These are phyloP conservation scores for Scheffersomyces titani DNA, from an alignment of 1,139 yeast species.

Conservation along the genomic window DNA sequence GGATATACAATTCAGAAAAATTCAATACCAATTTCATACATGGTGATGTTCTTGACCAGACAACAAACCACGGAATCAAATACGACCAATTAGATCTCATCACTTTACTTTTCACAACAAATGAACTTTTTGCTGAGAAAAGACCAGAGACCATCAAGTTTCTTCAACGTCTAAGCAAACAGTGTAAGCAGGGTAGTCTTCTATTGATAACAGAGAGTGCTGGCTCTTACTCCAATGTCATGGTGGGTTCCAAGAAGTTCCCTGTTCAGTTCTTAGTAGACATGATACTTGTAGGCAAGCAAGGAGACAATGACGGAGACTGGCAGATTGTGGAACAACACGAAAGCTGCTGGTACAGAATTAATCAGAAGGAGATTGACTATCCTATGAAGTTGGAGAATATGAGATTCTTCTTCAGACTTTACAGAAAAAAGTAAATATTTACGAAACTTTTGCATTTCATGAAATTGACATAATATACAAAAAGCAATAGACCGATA, in stretches of 20 bases:
- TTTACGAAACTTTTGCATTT: neutral
- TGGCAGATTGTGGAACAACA: slow-evolving; percentile 69
- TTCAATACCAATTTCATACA: slow-evolving; percentile 49
- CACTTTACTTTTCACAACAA: slow-evolving; percentile 80
- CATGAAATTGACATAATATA: too few relatives aligned
- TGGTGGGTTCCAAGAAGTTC: slow-evolving; percentile 71
- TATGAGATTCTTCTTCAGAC: slow-evolving; percentile 81
- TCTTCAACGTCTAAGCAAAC: slow-evolving; percentile 49
- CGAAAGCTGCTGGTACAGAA: slow-evolving; percentile 84
- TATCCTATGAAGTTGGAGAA: slow-evolving; percentile 79
- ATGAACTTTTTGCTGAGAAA: slow-evolving; percentile 76
- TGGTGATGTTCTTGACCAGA: slow-evolving; percentile 45
- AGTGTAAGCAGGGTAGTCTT: slow-evolving; percentile 56
- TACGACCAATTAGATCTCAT: slow-evolving; percentile 43
- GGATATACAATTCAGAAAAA: slow-evolving; percentile 49
- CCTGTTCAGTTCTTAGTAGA: slow-evolving; percentile 83
- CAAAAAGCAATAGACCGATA: neutral
- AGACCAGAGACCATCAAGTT: slow-evolving; percentile 61
- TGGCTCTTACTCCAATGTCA: slow-evolving; percentile 82
- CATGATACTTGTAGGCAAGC: slow-evolving; percentile 63
- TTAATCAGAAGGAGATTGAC: slow-evolving; percentile 50
- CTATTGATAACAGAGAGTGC: slow-evolving; percentile 83
- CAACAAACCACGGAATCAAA: slow-evolving; percentile 9
- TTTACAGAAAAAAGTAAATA: slow-evolving; percentile 54
- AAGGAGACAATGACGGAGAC: slow-evolving; percentile 47